phyloP scores from a whole-genome alignment of 345 rosid species.

The Ricinus communis region DNA sequence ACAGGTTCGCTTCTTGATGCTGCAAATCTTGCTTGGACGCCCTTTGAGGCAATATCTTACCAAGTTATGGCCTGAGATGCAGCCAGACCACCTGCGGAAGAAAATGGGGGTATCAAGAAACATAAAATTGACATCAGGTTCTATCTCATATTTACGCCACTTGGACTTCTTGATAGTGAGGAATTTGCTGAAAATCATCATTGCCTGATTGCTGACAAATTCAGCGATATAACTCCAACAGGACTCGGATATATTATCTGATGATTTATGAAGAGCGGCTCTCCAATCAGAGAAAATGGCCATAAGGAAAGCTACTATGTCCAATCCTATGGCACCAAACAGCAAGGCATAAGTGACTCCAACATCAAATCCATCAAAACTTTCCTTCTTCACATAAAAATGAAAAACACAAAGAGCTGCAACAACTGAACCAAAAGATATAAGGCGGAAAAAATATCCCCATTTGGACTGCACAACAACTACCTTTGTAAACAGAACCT shows the following conservation, averaged over 20 bases:
- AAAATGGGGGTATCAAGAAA: constrained; percentile 34
- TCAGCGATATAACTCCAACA: background rate
- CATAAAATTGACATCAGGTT: background rate
- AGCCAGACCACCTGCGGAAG: constrained; percentile 56
- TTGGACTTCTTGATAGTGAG: constrained; percentile 20
- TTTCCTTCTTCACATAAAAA: constrained; percentile 30
- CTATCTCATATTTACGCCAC: background rate
- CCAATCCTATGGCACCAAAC: constrained; percentile 50
- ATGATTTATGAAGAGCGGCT: constrained; percentile 23
- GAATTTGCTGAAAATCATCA: constrained; percentile 4
- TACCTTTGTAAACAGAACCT: constrained; percentile 55
- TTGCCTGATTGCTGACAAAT: background rate
- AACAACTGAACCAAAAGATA: constrained; percentile 28
- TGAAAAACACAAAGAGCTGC: constrained; percentile 37
- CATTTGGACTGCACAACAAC: constrained; percentile 32
- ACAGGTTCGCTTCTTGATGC: constrained; percentile 17
- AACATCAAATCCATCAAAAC: constrained; percentile 38
- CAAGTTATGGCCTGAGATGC: constrained; percentile 47
- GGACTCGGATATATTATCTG: constrained; percentile 19
- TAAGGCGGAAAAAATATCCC: constrained; percentile 35
- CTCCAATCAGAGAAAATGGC: constrained; percentile 62
- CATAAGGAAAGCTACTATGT: constrained; percentile 44
- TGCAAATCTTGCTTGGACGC: constrained; percentile 27
- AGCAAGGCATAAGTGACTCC: constrained; percentile 52
- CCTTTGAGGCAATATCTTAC: constrained; percentile 44